Evolutionary conservation across 2,329 filamentous ascomycete species (phyloP).

Genomic region (Lachnellula cervina): DNA sequence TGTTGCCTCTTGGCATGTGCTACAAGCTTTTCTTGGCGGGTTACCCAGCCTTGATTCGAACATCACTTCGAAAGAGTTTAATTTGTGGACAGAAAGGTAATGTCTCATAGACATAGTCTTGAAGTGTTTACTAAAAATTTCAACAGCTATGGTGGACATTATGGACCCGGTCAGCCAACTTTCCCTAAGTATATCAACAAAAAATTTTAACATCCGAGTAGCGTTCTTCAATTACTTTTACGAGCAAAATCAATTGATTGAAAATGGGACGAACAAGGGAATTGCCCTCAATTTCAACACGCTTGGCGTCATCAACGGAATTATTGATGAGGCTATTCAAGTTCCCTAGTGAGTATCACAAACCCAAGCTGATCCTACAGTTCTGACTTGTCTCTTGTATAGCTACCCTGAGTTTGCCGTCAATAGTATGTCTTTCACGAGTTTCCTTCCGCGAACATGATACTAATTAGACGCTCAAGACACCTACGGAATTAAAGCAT

Average conservation of each 20-base stretch:
- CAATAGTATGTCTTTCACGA: conserved; percentile 35
- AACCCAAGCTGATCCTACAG: neutral
- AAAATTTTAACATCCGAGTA: neutral
- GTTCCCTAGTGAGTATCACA: conserved; percentile 25
- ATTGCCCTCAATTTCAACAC: conserved; percentile 55
- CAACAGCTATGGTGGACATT: conserved; percentile 59
- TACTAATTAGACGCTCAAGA: conserved; percentile 24
- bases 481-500: conserved; percentile 35
- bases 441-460: neutral
- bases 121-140: conserved; percentile 8
- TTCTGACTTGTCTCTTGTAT: neutral
- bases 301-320: conserved; percentile 64
- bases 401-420: conserved; percentile 34
- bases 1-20: conserved; percentile 47
- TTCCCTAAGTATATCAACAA: neutral
- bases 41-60: conserved; percentile 35
- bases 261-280: conserved; percentile 42
- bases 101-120: neutral
- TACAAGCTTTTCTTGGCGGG: conserved; percentile 49
- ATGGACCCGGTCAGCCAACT: conserved; percentile 43
- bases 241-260: conserved; percentile 55
- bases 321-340: conserved; percentile 59
- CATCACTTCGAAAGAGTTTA: conserved; percentile 34
- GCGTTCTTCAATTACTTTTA: conserved; percentile 53
- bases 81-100: conserved; percentile 54